A percentile compares a stretch with the other conserved stretches of the same genome.
These are phyloP conservation scores for Saccharomycopsis sp. DNA, from an alignment of 805 yeast species.

Conservation along the genomic window DNA sequence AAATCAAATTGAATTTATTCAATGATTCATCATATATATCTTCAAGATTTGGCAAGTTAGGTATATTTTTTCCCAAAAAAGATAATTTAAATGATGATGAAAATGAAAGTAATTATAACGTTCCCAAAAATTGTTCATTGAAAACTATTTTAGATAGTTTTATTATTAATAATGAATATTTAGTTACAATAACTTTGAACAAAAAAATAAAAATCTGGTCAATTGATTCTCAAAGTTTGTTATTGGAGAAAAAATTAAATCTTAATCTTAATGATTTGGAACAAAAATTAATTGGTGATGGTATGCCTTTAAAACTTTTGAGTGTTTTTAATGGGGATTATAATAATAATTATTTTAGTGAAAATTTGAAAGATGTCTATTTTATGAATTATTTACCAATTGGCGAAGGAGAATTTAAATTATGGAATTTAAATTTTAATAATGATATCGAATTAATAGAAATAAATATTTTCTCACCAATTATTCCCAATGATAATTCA, in stretches of 20 bases:
- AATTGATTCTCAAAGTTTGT: conserved; percentile 21
- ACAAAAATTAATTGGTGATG: conserved; percentile 23
- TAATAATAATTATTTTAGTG: not conserved
- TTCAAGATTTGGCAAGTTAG: conserved; percentile 24
- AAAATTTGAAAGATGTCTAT: conserved; percentile 10
- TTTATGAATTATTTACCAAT: conserved; percentile 33
- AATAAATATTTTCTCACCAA: conserved; percentile 22
- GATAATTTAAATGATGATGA: conserved; percentile 2
- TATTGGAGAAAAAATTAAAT: conserved; percentile 4
- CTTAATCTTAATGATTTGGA: conserved; percentile 1
- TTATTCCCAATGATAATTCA: conserved; percentile 27
- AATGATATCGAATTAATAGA: conserved; percentile 20
- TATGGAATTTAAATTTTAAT: conserved; percentile 24
- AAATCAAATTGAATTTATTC: conserved; percentile 32
- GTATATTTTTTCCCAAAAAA: conserved; percentile 19
- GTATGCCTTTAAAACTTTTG: conserved; percentile 25
- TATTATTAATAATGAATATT: conserved; percentile 20
- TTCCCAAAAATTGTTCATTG: conserved; percentile 24
- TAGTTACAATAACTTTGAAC: conserved; percentile 44
- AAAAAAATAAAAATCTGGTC: conserved; percentile 54
- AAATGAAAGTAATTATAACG: conserved; percentile 4
- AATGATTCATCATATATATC: conserved; percentile 38
- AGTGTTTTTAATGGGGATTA: conserved; percentile 11
- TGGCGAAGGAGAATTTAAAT: conserved; percentile 33
- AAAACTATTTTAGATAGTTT: conserved; percentile 26